A percentile compares a stretch with the other conserved stretches of the same genome.
These are phyloP conservation scores for Aspergillus piperis DNA, from an alignment of 2,329 filamentous ascomycete genomes.

Conservation along the genomic window DNA sequence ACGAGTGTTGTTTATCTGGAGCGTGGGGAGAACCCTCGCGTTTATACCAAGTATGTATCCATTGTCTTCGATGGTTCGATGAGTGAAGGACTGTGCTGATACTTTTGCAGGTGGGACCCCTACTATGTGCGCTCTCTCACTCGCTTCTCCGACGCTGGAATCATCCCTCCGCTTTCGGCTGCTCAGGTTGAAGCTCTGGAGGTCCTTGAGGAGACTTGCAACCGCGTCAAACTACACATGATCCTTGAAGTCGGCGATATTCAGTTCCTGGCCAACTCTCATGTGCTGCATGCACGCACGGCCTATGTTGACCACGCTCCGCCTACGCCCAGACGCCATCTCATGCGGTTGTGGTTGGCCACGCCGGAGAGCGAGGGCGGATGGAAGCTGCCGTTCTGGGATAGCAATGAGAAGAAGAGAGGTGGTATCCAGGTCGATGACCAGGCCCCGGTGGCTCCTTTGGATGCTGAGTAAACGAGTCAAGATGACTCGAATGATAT, in stretches of 20 bases:
- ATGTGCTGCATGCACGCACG: constrained; percentile 79
- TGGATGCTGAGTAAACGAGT: constrained; percentile 71
- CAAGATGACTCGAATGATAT: not conserved
- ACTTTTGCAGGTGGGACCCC: constrained; percentile 65
- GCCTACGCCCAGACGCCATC: constrained; percentile 69
- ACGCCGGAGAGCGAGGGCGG: constrained; percentile 81
- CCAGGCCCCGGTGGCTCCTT: constrained; percentile 69
- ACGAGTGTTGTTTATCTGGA: constrained; percentile 77
- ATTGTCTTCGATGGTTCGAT: not conserved
- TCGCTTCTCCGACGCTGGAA: constrained; percentile 70
- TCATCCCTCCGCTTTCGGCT: constrained; percentile 70
- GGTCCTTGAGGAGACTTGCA: constrained; percentile 75
- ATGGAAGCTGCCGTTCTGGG: constrained; percentile 80
- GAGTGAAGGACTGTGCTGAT: not conserved
- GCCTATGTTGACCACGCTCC: constrained; percentile 73
- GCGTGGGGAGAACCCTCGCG: constrained; percentile 62
- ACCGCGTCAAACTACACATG: constrained; percentile 77
- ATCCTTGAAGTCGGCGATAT: constrained; percentile 83
- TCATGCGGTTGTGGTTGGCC: constrained; percentile 82
- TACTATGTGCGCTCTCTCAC: constrained; percentile 78
- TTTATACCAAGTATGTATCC: constrained; percentile 67
- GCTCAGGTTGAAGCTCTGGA: constrained; percentile 68
- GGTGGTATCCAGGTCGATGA: constrained; percentile 88
- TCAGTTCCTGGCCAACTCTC: constrained; percentile 79
- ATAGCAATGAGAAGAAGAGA: constrained; percentile 80